Evolutionary conservation across 1,284 basidiomycete species (phyloP).

Genomic region (Pseudozyma hubeiensis): DNA sequence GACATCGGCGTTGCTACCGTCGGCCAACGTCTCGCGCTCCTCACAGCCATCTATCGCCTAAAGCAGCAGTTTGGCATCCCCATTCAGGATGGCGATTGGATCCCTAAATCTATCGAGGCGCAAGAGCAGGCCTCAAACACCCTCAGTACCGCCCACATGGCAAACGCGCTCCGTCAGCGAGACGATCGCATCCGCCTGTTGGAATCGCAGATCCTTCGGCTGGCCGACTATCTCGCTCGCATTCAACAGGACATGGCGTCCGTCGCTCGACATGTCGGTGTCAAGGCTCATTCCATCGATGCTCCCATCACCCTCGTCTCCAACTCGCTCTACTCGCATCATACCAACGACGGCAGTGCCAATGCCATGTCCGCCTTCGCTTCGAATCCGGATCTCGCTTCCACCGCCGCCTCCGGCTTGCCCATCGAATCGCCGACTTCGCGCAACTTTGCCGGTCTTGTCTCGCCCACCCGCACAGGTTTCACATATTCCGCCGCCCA

Average conservation of each 20-base stretch:
- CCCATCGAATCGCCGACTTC: constrained; percentile 46
- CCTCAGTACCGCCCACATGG: constrained; percentile 34
- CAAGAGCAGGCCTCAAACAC: constrained; percentile 30
- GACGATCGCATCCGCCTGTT: constrained; percentile 65
- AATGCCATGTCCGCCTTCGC: constrained; percentile 26
- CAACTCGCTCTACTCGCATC: constrained; percentile 38
- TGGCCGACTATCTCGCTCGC: constrained; percentile 57
- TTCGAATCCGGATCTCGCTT: constrained; percentile 32
- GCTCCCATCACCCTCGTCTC: constrained; percentile 45
- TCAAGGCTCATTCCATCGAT: constrained; percentile 49
- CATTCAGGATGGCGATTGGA: constrained; percentile 64
- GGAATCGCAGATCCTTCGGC: constrained; percentile 60
- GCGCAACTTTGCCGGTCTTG: constrained; percentile 38
- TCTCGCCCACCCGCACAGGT: constrained; percentile 42
- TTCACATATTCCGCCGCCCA: constrained; percentile 36
- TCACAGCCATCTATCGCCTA: constrained; percentile 59
- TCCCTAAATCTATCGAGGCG: constrained; percentile 46
- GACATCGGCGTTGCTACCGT: constrained; percentile 64
- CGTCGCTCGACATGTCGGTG: constrained; percentile 47
- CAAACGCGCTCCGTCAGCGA: constrained; percentile 36
- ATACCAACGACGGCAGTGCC: constrained; percentile 29
- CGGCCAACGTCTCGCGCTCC: constrained; percentile 64
- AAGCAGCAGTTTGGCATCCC: constrained; percentile 61
- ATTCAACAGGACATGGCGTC: constrained; percentile 59
- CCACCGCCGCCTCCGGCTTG: constrained; percentile 30